These are phyloP conservation scores for Penicillium crustosum DNA, from an alignment of 2,329 filamentous ascomycete genomes.

Conservation along the genomic window DNA sequence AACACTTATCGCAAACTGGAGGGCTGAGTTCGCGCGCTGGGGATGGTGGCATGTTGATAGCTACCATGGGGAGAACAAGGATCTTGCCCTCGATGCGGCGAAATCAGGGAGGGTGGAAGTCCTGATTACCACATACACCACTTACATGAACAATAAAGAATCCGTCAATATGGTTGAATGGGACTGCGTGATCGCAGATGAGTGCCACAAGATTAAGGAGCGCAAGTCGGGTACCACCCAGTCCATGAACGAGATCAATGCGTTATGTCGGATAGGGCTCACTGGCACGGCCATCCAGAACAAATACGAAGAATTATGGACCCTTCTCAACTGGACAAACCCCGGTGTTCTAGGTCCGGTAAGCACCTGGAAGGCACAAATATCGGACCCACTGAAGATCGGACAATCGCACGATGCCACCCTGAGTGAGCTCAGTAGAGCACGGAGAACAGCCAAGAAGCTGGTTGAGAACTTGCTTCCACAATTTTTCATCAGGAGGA, in stretches of 20 bases:
- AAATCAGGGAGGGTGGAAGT: constrained; percentile 77
- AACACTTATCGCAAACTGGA: constrained; percentile 87
- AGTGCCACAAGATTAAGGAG: constrained; percentile 89
- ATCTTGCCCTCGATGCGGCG: constrained; percentile 70
- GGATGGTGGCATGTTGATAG: constrained; percentile 91
- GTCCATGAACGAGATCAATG: constrained; percentile 86
- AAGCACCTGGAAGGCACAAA: constrained; percentile 73
- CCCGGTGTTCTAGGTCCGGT: constrained; percentile 70
- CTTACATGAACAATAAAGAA: constrained; percentile 74
- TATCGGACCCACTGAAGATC: constrained; percentile 75
- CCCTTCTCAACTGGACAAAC: constrained; percentile 92
- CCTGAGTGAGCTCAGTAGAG: constrained; percentile 73
- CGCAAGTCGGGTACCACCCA: constrained; percentile 72
- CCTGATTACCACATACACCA: constrained; percentile 91
- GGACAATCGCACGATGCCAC: constrained; percentile 95
- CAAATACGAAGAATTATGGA: constrained; percentile 96
- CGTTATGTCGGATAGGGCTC: constrained; percentile 86
- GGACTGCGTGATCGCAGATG: constrained; percentile 93
- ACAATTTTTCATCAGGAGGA: constrained; percentile 83
- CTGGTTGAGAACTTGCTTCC: constrained; percentile 86
- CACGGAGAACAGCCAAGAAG: constrained; percentile 77
- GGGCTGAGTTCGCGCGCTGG: constrained; percentile 80
- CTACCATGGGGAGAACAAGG: constrained; percentile 73
- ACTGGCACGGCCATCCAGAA: constrained; percentile 98
- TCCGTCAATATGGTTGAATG: constrained; percentile 82